Percentiles rank a stretch among this genome's conserved stretches.
phyloP scores from a whole-genome alignment of 352 stramenopile species.

The Phytopythium chamaehyphon region DNA sequence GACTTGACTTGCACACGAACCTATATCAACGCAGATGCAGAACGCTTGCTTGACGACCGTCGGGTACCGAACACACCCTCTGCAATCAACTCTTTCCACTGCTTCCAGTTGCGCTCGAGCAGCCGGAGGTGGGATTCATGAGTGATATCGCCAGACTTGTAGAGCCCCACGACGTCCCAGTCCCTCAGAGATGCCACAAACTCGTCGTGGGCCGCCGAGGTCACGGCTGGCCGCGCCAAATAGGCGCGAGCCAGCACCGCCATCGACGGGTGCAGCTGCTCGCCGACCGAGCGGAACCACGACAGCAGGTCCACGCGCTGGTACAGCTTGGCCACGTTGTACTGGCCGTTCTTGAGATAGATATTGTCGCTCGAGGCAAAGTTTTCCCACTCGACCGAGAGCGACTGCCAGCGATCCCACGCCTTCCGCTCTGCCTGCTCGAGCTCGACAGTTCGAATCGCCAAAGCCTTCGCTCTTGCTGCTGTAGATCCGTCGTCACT shows the following conservation, averaged over 20 bases:
- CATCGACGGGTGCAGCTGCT: slow-evolving; percentile 21
- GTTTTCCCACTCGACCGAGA: slow-evolving; percentile 27
- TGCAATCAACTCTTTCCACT: slow-evolving; percentile 20
- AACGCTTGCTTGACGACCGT: slow-evolving; percentile 4
- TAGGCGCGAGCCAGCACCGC: slow-evolving; percentile 30
- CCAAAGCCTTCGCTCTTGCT: not conserved
- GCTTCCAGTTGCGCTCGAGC: slow-evolving; percentile 25
- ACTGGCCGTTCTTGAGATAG: slow-evolving; percentile 33
- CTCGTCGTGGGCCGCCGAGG: slow-evolving; percentile 7
- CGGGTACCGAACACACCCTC: not conserved
- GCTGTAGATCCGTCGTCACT: not conserved
- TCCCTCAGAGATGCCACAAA: not conserved
- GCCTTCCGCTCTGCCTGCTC: slow-evolving; percentile 18
- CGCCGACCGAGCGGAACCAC: slow-evolving; percentile 29
- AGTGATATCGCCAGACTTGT: not conserved
- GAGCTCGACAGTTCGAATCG: not conserved
- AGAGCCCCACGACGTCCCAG: slow-evolving; percentile 1
- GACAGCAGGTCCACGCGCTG: slow-evolving; percentile 35
- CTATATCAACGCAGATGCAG: not conserved
- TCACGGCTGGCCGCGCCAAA: slow-evolving; percentile 12
- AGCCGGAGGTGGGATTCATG: slow-evolving; percentile 24
- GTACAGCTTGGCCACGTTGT: slow-evolving; percentile 37
- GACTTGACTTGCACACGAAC: no score
- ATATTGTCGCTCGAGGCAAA: slow-evolving; percentile 22
- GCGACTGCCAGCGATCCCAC: slow-evolving; percentile 32